Conservation (phyloP, 805 yeast species). For the Candida insectorum region DNA sequence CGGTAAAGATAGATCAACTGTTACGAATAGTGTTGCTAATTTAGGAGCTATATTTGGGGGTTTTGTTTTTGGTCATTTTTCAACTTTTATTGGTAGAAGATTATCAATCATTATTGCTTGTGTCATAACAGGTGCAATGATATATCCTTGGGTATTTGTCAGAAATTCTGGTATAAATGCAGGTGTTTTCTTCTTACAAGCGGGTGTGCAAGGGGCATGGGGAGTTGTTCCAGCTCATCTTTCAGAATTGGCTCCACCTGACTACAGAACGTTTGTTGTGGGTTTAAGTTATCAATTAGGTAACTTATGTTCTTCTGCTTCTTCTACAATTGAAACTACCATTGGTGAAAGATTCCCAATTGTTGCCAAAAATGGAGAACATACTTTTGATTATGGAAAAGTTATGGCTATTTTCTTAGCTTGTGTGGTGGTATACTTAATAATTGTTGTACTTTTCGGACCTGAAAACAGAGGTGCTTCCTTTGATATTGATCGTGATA, state of each 20-base stretch:
- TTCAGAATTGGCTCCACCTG: slow-evolving; percentile 60
- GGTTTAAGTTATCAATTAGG: slow-evolving; percentile 69
- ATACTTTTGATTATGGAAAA: slow-evolving; percentile 47
- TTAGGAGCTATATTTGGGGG: slow-evolving; percentile 42
- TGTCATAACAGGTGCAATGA: slow-evolving; percentile 36
- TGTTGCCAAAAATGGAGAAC: slow-evolving; percentile 18
- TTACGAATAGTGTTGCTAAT: slow-evolving; percentile 39
- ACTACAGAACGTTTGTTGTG: slow-evolving; percentile 57
- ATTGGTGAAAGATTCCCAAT: slow-evolving; percentile 52
- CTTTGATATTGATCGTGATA: slow-evolving; percentile 18
- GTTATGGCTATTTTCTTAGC: slow-evolving; percentile 70
- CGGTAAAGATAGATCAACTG: slow-evolving; percentile 30
- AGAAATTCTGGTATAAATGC: slow-evolving; percentile 45
- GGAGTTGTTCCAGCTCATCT: slow-evolving; percentile 64
- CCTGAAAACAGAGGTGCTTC: slow-evolving; percentile 48
- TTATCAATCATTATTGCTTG: slow-evolving; percentile 29
- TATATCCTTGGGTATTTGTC: slow-evolving; percentile 37
- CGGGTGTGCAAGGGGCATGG: slow-evolving; percentile 68
- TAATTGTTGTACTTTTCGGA: slow-evolving; percentile 51
- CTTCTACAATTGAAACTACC: slow-evolving; percentile 63
- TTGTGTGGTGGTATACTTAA: slow-evolving; percentile 53
- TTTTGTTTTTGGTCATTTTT: slow-evolving; percentile 42
- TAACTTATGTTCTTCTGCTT: slow-evolving; percentile 63
- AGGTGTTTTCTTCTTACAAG: slow-evolving; percentile 59
- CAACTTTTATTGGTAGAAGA: slow-evolving; percentile 37